Base-by-base conservation (phyloP, 495 filamentous ascomycete genomes). In the Pseudevernia furfuracea region DNA sequence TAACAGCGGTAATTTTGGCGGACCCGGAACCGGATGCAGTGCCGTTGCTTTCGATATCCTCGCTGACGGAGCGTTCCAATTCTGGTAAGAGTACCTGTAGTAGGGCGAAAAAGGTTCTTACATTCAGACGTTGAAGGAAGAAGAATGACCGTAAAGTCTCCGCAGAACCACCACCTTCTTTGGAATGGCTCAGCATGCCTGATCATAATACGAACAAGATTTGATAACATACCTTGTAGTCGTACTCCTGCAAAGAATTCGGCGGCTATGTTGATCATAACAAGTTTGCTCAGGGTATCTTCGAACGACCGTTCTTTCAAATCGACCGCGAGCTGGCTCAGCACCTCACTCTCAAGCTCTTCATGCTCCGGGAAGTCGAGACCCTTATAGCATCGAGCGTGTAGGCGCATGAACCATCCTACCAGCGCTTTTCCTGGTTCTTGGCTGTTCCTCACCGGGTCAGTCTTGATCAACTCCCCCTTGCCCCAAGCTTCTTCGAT, bases 331-430 rank as follows among this genome's bases (percentile, higher is more conserved):
- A 96, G 74, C 53, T 90, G 89, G 67, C 85, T 85, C 56, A 96
- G 77, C 11, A 97, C 89, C 70, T 96, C 90, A 61, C 82, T 86
- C 75, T 97, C 93, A 12, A 97, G 78, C 72, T 93, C 92, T 58
- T 90, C 85, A 66, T 92, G 89, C 66, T 87, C 83, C 2, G 81
- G 74, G 70, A 93, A 87, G 61, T 84, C 83, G 43, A 75, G 77
- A 4, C 91, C 91, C 59, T 84, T 84, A 68, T 87, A 94, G 74
- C 88, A 92, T 70, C 86, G 86, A 21, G 89, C 89, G 73, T 97
- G 93, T 39, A 97, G 83, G 67, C 90, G 87, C 66, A 95, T 83
- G 68, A 96, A 97, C 89, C 87, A 96, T 43, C 80, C 85, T 56
- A 85, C 77, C 74, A 96, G 75, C 17, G 84, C 79, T 64, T 74